These are phyloP conservation scores for Mycena chlorophos DNA, from an alignment of 768 basidiomycete species.

Conservation along the genomic window DNA sequence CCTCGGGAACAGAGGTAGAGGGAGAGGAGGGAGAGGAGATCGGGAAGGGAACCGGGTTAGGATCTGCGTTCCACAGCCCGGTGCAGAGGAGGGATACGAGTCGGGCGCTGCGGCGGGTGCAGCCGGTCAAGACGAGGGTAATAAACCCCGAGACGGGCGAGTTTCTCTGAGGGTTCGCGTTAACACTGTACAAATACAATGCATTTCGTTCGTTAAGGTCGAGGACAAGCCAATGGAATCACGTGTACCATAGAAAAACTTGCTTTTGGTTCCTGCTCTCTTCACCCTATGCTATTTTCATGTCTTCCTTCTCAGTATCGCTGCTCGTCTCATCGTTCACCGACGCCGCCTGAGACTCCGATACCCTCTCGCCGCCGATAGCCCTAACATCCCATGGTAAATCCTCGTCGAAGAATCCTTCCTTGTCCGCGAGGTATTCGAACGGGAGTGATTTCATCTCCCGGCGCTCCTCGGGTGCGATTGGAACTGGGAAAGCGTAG, in stretches of 20 bases:
- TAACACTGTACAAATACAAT: too few species aligned
- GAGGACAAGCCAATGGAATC: too few species aligned
- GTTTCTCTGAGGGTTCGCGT: not conserved
- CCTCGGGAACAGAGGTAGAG: not conserved
- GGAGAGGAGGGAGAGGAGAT: not conserved
- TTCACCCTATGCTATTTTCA: too few species aligned
- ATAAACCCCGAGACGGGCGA: not conserved
- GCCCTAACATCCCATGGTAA: conserved; percentile 20
- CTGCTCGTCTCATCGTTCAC: too few species aligned
- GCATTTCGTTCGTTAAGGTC: too few species aligned
- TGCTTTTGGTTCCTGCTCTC: too few species aligned
- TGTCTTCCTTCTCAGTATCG: too few species aligned
- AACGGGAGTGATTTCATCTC: not conserved
- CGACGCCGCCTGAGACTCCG: too few species aligned
- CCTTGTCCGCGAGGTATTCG: conserved; percentile 17
- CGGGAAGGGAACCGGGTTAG: not conserved
- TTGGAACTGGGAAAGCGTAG: conserved; percentile 17
- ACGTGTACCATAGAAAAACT: too few species aligned
- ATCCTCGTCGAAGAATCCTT: conserved; percentile 20
- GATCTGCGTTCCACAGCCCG: not conserved
- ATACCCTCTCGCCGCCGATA: not conserved
- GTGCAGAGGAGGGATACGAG: not conserved
- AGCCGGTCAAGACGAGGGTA: not conserved
- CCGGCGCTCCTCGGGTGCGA: conserved; percentile 12
- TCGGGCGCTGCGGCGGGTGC: not conserved